These are phyloP conservation scores for Trichoderma reesei DNA, from an alignment of 495 filamentous ascomycete genomes.

Conservation along the genomic window DNA sequence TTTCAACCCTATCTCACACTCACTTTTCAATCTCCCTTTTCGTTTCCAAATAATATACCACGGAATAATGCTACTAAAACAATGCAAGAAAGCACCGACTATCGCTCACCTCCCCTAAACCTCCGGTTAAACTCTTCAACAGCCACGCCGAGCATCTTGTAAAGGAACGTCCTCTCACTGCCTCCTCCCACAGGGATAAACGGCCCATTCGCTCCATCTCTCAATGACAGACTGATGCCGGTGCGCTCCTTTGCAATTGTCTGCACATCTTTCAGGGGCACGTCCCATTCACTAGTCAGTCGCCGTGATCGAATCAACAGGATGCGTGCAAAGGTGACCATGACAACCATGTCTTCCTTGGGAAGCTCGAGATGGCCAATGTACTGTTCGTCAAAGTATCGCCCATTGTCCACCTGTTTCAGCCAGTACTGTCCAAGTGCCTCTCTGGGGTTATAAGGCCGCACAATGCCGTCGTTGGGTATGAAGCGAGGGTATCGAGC, in stretches of 20 bases:
- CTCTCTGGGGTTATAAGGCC: slow-evolving; percentile 92
- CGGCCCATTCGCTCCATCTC: slow-evolving; percentile 85
- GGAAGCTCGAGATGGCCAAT: slow-evolving; percentile 92
- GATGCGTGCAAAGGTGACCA: slow-evolving; percentile 88
- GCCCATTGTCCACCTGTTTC: slow-evolving; percentile 92
- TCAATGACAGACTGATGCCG: slow-evolving; percentile 76
- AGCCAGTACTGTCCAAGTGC: slow-evolving; percentile 97
- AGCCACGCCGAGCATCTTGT: slow-evolving; percentile 46
- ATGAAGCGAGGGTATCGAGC: slow-evolving; percentile 88
- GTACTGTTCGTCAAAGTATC: slow-evolving; percentile 95
- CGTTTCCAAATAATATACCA: neutral
- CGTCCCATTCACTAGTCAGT: slow-evolving; percentile 86
- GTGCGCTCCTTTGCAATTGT: slow-evolving; percentile 95
- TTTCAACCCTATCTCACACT: neutral
- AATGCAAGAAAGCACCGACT: neutral
- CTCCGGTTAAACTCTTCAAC: slow-evolving; percentile 50
- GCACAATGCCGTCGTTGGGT: slow-evolving; percentile 81
- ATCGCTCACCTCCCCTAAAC: slow-evolving; percentile 32
- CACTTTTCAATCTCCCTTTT: neutral
- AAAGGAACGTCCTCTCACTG: slow-evolving; percentile 79
- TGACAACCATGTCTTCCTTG: slow-evolving; percentile 81
- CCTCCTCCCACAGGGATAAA: slow-evolving; percentile 92
- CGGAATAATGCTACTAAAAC: neutral
- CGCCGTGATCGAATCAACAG: slow-evolving; percentile 80
- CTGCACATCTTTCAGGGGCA: slow-evolving; percentile 89